These are phyloP conservation scores for Coniophora puteana DNA, from an alignment of 1,284 basidiomycete genomes.

Conservation along the genomic window DNA sequence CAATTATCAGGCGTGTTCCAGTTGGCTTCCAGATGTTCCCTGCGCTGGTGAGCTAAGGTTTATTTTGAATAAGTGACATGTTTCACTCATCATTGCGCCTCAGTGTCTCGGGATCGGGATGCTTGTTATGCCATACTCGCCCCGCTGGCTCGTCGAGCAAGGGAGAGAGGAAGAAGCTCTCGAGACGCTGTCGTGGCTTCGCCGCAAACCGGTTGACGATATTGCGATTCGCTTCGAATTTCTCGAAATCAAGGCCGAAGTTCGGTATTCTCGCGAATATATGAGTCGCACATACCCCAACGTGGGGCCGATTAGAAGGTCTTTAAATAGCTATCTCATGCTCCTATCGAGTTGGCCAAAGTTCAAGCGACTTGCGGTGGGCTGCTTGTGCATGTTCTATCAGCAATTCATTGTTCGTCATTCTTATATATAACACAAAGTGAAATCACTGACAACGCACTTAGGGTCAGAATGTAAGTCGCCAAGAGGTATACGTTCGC, in stretches of 20 bases:
- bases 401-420: constrained; percentile 4
- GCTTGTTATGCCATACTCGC: constrained; percentile 10
- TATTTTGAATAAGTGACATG: not conserved
- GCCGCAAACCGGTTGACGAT: constrained; percentile 5
- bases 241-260: constrained; percentile 9
- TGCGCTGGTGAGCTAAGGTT: constrained; percentile 23
- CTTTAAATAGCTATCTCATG: constrained; percentile 3
- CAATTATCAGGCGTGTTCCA: no score
- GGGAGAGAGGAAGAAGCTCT: constrained; percentile 16
- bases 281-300: not conserved
- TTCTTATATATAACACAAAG: not conserved
- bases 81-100: not conserved
- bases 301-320: not conserved
- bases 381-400: constrained; percentile 6
- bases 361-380: constrained; percentile 5
- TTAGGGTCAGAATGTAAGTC: constrained; percentile 5
- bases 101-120: constrained; percentile 10
- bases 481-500: not conserved
- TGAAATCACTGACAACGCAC: not conserved
- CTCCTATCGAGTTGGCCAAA: constrained; percentile 2
- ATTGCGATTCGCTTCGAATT: constrained; percentile 3
- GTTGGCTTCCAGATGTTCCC: constrained; percentile 29
- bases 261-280: constrained; percentile 3
- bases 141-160: constrained; percentile 18
- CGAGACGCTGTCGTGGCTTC: constrained; percentile 4